Conservation (phyloP, 768 basidiomycete genomes). For the Lentinula lateritia region DNA sequence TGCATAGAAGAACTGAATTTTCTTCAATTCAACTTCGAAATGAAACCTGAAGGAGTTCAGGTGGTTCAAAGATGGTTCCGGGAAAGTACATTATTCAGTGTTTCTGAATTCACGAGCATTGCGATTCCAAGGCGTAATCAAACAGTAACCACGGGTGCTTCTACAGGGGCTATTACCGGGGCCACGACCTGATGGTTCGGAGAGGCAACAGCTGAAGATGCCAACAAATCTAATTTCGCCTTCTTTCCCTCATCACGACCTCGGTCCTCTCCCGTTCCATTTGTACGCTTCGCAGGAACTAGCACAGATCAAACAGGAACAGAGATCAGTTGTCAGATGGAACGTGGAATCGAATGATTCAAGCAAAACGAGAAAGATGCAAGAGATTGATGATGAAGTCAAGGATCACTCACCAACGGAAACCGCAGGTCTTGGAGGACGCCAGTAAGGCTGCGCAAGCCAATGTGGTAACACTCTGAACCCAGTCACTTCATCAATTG, state of each 20-base stretch:
- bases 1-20: too few species aligned
- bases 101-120: too few species aligned
- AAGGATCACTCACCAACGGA: not conserved
- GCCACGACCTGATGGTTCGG: not conserved
- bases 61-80: too few species aligned
- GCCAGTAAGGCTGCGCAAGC: constrained; percentile 68
- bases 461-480: constrained; percentile 58
- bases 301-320: not conserved
- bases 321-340: not conserved
- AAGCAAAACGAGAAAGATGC: not conserved
- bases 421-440: constrained; percentile 26
- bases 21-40: too few species aligned
- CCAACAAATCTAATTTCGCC: not conserved
- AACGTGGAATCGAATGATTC: not conserved
- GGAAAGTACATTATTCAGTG: too few species aligned
- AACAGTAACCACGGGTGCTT: not conserved
- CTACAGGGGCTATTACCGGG: not conserved
- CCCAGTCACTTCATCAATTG: constrained; percentile 40
- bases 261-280: not conserved
- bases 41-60: too few species aligned
- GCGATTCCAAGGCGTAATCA: not conserved
- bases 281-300: not conserved
- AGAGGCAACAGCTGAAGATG: not conserved
- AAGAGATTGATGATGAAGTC: not conserved
- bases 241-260: not conserved